Evolutionary conservation across 495 filamentous ascomycete genomes (phyloP).

Genomic region (Cairneyella variabilis): DNA sequence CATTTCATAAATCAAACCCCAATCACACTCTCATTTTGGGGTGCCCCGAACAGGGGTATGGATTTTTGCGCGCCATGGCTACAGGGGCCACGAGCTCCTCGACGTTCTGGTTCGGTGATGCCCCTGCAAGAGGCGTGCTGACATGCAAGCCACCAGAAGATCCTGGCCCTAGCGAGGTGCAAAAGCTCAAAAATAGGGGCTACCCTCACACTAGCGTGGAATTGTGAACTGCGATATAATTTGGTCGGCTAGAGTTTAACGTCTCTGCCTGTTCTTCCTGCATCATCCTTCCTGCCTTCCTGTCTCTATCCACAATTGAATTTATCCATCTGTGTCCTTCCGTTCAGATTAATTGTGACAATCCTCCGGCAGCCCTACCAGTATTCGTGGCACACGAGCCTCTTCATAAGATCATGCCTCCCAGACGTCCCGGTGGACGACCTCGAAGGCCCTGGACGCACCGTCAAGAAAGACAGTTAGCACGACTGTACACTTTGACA

Average conservation of each 20-base stretch:
- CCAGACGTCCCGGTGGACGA: background rate
- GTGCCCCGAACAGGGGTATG: background rate
- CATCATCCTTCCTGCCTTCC: background rate
- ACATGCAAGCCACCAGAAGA: background rate
- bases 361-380: background rate
- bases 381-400: background rate
- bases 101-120: background rate
- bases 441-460: background rate
- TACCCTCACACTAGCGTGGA: background rate
- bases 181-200: slow-evolving; percentile 2
- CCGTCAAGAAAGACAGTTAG: background rate
- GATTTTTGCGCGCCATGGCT: background rate
- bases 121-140: background rate
- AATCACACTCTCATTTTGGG: background rate
- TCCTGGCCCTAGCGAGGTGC: background rate
- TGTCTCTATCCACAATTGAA: background rate
- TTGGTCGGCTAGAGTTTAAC: background rate
- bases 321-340: slow-evolving; percentile 2
- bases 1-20: background rate
- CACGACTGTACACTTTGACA: slow-evolving; percentile 1
- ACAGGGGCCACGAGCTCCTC: background rate
- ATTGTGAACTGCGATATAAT: background rate
- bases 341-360: background rate
- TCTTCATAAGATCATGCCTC: background rate
- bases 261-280: background rate